Conservation (phyloP, 176 grass and related monocot species). For the Poa pratensis region DNA sequence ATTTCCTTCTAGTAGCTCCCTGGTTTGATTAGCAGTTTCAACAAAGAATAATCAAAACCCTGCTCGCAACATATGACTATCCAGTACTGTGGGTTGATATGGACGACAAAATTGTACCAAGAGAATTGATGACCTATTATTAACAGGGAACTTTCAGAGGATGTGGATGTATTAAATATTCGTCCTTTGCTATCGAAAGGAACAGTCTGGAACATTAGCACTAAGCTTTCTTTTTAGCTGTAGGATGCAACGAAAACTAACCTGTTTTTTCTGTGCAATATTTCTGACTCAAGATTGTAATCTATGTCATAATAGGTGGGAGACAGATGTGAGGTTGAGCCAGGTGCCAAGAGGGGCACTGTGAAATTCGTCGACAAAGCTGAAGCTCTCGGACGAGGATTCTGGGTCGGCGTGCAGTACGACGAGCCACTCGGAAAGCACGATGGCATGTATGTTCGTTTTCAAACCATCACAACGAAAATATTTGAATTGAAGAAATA, state of each 20-base stretch:
- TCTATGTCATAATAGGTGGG: slow-evolving; percentile 64
- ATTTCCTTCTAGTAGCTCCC: slow-evolving; percentile 10
- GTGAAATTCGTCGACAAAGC: slow-evolving; percentile 86
- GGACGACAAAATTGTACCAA: neutral
- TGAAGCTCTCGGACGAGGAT: slow-evolving; percentile 79
- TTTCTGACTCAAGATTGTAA: slow-evolving; percentile 3
- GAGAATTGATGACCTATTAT: neutral
- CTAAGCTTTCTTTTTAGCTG: neutral
- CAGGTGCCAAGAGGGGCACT: slow-evolving; percentile 83
- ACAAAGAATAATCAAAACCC: neutral
- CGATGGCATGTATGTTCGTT: slow-evolving; percentile 84
- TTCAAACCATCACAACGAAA: neutral
- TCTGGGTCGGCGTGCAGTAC: slow-evolving; percentile 92
- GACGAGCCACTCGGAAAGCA: slow-evolving; percentile 96
- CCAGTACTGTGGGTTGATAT: neutral
- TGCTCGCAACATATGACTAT: neutral
- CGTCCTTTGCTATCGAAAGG: neutral
- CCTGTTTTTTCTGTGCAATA: neutral
- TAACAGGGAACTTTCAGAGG: neutral
- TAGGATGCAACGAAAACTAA: neutral
- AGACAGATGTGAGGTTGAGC: slow-evolving; percentile 95
- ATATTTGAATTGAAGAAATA: slow-evolving; percentile 14
- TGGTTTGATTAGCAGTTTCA: neutral
- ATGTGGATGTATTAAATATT: neutral
- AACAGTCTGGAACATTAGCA: neutral